A percentile compares a stretch with the other conserved stretches of the same genome.
phyloP scores from a whole-genome alignment of 306 rosid species.

The Trichosanthes truncata region DNA sequence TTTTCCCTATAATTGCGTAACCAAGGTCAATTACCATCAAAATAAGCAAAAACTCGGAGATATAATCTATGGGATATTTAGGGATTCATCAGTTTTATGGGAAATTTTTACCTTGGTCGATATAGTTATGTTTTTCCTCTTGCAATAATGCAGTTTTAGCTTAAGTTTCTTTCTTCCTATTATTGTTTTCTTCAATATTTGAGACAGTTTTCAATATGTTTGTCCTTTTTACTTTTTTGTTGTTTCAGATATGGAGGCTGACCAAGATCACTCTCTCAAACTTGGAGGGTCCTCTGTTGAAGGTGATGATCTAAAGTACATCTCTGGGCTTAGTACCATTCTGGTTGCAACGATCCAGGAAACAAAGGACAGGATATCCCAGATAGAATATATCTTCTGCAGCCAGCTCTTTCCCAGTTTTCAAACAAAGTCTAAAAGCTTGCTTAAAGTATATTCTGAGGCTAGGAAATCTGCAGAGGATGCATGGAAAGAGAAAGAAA shows the following conservation, averaged over 20 bases:
- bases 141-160: not conserved
- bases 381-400: conserved; percentile 78
- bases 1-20: not conserved
- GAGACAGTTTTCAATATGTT: not conserved
- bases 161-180: not conserved
- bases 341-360: conserved; percentile 86
- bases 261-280: conserved; percentile 21
- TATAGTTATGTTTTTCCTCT: not conserved
- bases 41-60: not conserved
- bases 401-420: conserved; percentile 51
- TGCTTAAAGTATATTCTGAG: conserved; percentile 22
- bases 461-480: conserved; percentile 26
- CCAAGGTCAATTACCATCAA: not conserved
- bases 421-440: conserved; percentile 32
- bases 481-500: conserved; percentile 33
- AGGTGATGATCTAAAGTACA: conserved; percentile 24
- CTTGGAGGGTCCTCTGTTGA: conserved; percentile 15
- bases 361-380: conserved; percentile 60
- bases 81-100: not conserved
- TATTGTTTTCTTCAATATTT: not conserved
- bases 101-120: not conserved
- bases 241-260: conserved; percentile 26
- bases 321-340: conserved; percentile 60
- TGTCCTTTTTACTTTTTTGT: not conserved
- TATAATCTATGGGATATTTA: not conserved